phyloP scores from a whole-genome alignment of 495 filamentous ascomycete genomes.

The Penicillium canariense region DNA sequence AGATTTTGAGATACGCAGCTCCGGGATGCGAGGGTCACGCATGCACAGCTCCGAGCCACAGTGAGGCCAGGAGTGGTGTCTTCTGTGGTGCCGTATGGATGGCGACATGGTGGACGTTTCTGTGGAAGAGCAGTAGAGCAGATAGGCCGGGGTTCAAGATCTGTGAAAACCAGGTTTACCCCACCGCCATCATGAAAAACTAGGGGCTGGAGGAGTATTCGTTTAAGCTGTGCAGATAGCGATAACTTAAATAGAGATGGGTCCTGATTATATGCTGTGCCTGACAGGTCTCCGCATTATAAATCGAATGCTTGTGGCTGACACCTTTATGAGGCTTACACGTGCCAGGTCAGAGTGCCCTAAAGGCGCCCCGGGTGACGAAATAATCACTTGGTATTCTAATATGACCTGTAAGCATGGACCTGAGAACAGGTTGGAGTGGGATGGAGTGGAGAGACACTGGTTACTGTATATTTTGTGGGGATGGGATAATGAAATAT shows the following conservation, averaged over 20 bases:
- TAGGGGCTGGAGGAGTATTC: not conserved
- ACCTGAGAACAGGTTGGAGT: not conserved
- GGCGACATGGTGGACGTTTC: conserved; percentile 25
- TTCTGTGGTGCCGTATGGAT: conserved; percentile 31
- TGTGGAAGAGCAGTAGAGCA: not conserved
- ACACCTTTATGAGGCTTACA: not conserved
- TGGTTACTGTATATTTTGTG: too few species aligned
- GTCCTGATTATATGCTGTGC: not conserved
- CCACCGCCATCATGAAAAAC: conserved; percentile 11
- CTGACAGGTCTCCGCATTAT: conserved; percentile 17
- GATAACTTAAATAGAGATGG: not conserved
- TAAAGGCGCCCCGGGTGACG: conserved; percentile 17
- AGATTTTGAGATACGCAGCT: conserved; percentile 13
- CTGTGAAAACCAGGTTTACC: not conserved
- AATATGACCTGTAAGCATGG: conserved; percentile 5
- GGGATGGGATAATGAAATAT: too few species aligned
- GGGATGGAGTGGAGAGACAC: not conserved
- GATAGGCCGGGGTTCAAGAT: not conserved
- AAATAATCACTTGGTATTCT: conserved; percentile 10
- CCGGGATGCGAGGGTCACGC: conserved; percentile 14
- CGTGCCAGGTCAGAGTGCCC: conserved; percentile 10
- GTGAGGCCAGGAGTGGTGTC: conserved; percentile 44
- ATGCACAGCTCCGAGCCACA: conserved; percentile 31
- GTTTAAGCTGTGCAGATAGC: too few species aligned
- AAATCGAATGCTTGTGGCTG: conserved; percentile 10